Base-by-base conservation (phyloP, 1,139 yeast genomes). In the Hemisphaericaspora xylanilytica region DNA sequence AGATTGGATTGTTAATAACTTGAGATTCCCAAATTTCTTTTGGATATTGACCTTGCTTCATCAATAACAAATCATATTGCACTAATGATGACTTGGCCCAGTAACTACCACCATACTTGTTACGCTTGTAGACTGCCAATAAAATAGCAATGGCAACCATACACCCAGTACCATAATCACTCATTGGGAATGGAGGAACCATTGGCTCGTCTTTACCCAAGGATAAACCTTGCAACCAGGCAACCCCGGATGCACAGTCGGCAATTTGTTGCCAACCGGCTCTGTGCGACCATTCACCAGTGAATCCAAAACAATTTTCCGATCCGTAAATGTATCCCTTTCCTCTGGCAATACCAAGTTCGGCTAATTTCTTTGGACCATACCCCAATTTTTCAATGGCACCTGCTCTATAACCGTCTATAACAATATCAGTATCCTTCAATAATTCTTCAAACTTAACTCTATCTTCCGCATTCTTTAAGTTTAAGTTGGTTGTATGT, bases 221-320 rank as follows among this genome's bases (percentile, higher is more conserved):
- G 10, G 56, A 50, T 28, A 42, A 38, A 10, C 67, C 67, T 37
- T 61, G 67, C n/a, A 48, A 39, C 59, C 59, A 61, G 2, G 65
- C 64, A 28, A 61, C 58, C 3, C 67, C 67, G 28, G 60, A 49
- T 18, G 49, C 61, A 48, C 63, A 58, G 44, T 61, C 67, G 14
- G 65, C 61, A 39, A 61, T 61, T 43, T 61, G 67, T 45, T 61
- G 67, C 67, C 67, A 61, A 11, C 67, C 67, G n/a, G 66, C 51
- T 21, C 67, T 42, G 28, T 48, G 51, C 5, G 55, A 33, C 59
- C 63, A 61, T 35, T 52, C 59, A 15, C 66, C 66, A 26, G 46
- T 44, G 37, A 55, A 61, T 12, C 66, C 66, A 45, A 58, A 61
- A 41, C 66, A 61, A 45, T 61, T 59, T 42, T 61, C 66, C 7